A percentile compares a stretch with the other conserved stretches of the same genome.
These are phyloP conservation scores for Saccharomycopsis vini DNA, from an alignment of 805 yeast species.

Conservation along the genomic window DNA sequence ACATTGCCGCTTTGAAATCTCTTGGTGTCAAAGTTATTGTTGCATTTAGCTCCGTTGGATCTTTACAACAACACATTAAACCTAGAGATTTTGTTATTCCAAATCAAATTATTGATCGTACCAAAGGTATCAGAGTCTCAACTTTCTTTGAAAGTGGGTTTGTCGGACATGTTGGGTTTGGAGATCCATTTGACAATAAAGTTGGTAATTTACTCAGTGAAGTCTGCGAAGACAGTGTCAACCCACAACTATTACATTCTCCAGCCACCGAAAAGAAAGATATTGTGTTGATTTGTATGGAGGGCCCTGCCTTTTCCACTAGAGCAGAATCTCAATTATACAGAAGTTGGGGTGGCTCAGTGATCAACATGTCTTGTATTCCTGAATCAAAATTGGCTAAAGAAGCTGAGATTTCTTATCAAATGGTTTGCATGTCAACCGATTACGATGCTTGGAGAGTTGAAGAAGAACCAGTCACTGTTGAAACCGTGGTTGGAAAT, in stretches of 20 bases:
- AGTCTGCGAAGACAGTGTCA: slow-evolving; percentile 35
- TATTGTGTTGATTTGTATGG: slow-evolving; percentile 89
- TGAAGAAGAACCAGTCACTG: slow-evolving; percentile 92
- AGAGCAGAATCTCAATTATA: slow-evolving; percentile 92
- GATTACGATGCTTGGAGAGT: slow-evolving; percentile 99
- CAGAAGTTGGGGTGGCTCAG: slow-evolving; percentile 82
- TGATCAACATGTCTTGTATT: slow-evolving; percentile 91
- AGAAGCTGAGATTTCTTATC: slow-evolving; percentile 95
- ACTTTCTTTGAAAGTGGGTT: slow-evolving; percentile 88
- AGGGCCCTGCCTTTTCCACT: slow-evolving; percentile 96
- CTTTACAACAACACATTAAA: slow-evolving; percentile 75
- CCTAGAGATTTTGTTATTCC: slow-evolving; percentile 98
- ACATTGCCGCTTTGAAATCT: slow-evolving; percentile 88
- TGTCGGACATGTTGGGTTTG: slow-evolving; percentile 96
- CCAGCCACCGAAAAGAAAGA: slow-evolving; percentile 62
- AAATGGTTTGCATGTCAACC: slow-evolving; percentile 98
- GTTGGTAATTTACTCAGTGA: slow-evolving; percentile 60
- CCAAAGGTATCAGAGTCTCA: slow-evolving; percentile 87
- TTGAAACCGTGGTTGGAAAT: slow-evolving; percentile 92
- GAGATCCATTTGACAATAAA: slow-evolving; percentile 85
- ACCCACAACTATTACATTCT: slow-evolving; percentile 43
- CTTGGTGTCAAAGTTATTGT: slow-evolving; percentile 81
- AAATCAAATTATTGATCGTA: slow-evolving; percentile 91
- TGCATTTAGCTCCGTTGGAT: slow-evolving; percentile 95
- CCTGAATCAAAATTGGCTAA: slow-evolving; percentile 98